phyloP scores from a whole-genome alignment of 2,329 filamentous ascomycete genomes.

The Dendryphion nanum region DNA sequence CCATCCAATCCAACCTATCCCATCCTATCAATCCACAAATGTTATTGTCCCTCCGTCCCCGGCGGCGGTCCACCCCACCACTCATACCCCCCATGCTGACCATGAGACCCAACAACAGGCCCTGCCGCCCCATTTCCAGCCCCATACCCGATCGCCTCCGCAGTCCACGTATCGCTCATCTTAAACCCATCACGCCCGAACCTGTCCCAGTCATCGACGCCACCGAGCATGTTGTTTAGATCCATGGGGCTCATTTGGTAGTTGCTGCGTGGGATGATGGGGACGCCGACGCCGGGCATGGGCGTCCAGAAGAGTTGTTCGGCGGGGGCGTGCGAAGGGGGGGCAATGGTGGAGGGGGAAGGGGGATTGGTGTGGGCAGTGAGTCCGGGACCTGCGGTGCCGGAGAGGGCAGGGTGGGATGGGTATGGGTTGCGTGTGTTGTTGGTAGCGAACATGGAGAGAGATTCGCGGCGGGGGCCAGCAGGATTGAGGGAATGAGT shows the following conservation, averaged over 20 bases:
- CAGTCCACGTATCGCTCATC: conserved; percentile 21
- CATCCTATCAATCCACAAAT: too few species aligned
- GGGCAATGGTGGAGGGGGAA: not conserved
- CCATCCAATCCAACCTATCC: too few species aligned
- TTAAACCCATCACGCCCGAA: conserved; percentile 37
- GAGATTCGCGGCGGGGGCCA: conserved; percentile 21
- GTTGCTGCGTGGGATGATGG: conserved; percentile 27
- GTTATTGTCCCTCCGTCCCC: too few species aligned
- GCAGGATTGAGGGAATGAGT: not conserved
- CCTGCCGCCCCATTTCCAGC: too few species aligned
- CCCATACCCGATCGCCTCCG: conserved; percentile 5
- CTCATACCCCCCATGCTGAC: too few species aligned
- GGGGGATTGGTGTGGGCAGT: conserved; percentile 3
- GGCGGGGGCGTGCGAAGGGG: conserved; percentile 1
- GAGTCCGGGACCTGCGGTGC: not conserved
- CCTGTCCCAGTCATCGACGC: conserved; percentile 28
- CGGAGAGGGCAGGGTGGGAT: not conserved
- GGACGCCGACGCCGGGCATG: conserved; percentile 40
- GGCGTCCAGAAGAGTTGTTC: conserved; percentile 38
- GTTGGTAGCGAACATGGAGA: conserved; percentile 33
- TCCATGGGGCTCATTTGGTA: conserved; percentile 34
- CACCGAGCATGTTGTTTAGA: conserved; percentile 30
- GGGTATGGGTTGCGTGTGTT: not conserved
- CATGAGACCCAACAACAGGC: too few species aligned
- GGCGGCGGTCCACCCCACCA: too few species aligned